A percentile compares a stretch with the other conserved stretches of the same genome.
These are phyloP conservation scores for Tricholoma saponaceum DNA, from an alignment of 768 basidiomycete species.

Conservation along the genomic window DNA sequence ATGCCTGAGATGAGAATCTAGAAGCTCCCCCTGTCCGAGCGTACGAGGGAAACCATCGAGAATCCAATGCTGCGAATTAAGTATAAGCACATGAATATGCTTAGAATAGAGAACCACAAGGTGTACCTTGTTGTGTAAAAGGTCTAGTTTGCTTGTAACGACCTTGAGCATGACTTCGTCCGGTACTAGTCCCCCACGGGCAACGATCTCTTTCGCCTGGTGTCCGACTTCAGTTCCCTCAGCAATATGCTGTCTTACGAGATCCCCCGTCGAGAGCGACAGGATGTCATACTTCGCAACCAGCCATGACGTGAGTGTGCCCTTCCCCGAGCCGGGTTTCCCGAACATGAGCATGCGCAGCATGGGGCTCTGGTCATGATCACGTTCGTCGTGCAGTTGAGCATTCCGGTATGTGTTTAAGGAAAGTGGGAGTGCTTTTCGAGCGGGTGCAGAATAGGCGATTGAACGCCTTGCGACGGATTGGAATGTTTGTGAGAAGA, in stretches of 20 bases:
- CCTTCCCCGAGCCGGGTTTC: slow-evolving; percentile 83
- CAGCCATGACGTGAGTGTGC: slow-evolving; percentile 73
- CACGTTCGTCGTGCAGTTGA: slow-evolving; percentile 27
- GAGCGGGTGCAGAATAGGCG: slow-evolving; percentile 25
- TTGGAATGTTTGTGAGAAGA: not conserved
- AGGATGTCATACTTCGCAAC: slow-evolving; percentile 78
- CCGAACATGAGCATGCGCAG: slow-evolving; percentile 75
- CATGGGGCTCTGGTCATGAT: slow-evolving; percentile 25
- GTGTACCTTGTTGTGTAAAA: slow-evolving; percentile 59
- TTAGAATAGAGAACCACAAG: not conserved
- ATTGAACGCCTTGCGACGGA: slow-evolving; percentile 18
- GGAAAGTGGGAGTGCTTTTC: slow-evolving; percentile 48
- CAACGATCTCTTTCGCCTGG: slow-evolving; percentile 75
- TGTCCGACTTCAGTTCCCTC: slow-evolving; percentile 70
- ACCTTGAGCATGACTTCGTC: slow-evolving; percentile 80
- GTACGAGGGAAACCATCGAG: slow-evolving; percentile 93
- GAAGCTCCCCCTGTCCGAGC: slow-evolving; percentile 72
- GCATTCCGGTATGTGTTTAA: slow-evolving; percentile 39
- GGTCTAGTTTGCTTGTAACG: slow-evolving; percentile 67
- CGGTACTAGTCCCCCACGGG: slow-evolving; percentile 69
- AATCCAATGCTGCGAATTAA: slow-evolving; percentile 70
- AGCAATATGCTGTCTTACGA: slow-evolving; percentile 79
- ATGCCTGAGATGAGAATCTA: slow-evolving; percentile 73
- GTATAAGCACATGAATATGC: not conserved
- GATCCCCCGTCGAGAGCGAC: slow-evolving; percentile 78